Conservation (phyloP, 192 early-diverging fungal species). For the Backusella mclennaniae region DNA sequence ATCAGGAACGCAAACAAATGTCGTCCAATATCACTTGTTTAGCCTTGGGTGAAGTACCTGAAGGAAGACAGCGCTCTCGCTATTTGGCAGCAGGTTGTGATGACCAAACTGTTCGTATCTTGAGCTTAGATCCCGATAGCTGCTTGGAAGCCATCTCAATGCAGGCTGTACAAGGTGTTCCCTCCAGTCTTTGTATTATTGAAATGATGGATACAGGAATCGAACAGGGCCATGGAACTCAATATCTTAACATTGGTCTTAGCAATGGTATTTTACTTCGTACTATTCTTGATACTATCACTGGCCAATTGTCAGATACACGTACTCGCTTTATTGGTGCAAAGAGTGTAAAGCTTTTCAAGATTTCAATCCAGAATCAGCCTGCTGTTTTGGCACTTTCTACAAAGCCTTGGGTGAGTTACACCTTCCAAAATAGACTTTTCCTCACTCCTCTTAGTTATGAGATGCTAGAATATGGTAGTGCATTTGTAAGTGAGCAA, state of each 20-base stretch:
- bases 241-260: constrained; percentile 86
- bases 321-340: constrained; percentile 86
- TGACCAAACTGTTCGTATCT: constrained; percentile 88
- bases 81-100: constrained; percentile 91
- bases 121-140: constrained; percentile 76
- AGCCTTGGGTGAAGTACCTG: constrained; percentile 77
- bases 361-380: constrained; percentile 60
- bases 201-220: constrained; percentile 80
- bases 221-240: constrained; percentile 52
- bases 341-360: constrained; percentile 78
- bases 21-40: constrained; percentile 69
- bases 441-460: constrained; percentile 85
- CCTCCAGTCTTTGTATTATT: constrained; percentile 61
- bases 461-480: constrained; percentile 81
- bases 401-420: constrained; percentile 87
- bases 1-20: constrained; percentile 75
- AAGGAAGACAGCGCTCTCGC: constrained; percentile 66
- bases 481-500: constrained; percentile 80
- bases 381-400: constrained; percentile 82
- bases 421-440: constrained; percentile 68
- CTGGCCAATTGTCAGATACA: constrained; percentile 80
- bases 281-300: constrained; percentile 77
- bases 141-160: constrained; percentile 73
- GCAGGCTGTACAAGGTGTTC: constrained; percentile 42
- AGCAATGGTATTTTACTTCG: constrained; percentile 88